Base-by-base conservation (phyloP, 176 grass and related monocot genomes). In the Eragrostis curvula region DNA sequence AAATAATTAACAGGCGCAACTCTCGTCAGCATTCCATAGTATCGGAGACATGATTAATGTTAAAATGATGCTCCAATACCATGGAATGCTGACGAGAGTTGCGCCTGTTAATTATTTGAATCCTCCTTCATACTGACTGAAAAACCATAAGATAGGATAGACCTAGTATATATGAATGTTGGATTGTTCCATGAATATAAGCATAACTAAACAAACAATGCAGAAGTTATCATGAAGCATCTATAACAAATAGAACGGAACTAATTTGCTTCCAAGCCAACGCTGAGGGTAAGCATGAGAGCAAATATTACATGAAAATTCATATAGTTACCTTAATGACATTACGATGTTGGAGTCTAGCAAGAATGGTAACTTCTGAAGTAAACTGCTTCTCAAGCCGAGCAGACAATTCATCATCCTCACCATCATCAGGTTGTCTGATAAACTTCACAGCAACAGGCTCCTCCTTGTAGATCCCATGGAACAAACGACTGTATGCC, bases 391-490 rank as follows among this genome's bases (percentile, higher is more conserved):
- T 96, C 70, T 99, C 82, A 53, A 99, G 87, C 55, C 80, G 73
- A 36, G 87, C 87, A 75, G 93, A 86, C 85, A 99, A 25, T 41
- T 87, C 88, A 4, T 66, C 84, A 42, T 96, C 94, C 73, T 92
- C 97, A 9, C 89, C 91, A 42, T 92, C 91, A 29, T 96, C 89
- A 41, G 97, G 97, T 79, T 89, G 97, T 60, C 93, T 87, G 66
- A 96, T 99, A 70, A 99, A 86, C 65, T 99, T 99, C 24, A 99
- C 91, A 42, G 93, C 97, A 81, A 96, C 97, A 45, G 85, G 82
- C 27, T 89, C 70, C 32, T 96, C 87, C 73, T 91, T 78, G 68
- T 99, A 99, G 66, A 96, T 87, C 60, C 97, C 97, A 67, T 88
- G 93, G 75, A 96, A 91, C 77, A 99, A 50, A 56, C 90, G 89